Evolutionary conservation across 768 basidiomycete genomes (phyloP).

Genomic region (Lactarius hatsudake): DNA sequence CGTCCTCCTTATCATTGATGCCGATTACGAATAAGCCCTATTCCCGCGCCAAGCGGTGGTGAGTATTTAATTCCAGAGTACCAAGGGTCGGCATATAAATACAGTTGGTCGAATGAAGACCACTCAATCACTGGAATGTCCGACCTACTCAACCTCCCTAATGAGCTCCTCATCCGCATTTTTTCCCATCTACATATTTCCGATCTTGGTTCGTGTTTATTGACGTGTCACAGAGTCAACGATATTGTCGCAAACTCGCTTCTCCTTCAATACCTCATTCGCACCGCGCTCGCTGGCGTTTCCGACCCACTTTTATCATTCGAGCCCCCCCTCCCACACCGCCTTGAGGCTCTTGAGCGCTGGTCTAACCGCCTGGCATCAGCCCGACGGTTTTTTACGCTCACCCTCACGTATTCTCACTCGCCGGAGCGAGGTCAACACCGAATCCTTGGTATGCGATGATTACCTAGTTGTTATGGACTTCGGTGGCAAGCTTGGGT

Average conservation of each 20-base stretch:
- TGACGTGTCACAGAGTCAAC: neutral
- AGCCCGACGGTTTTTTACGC: neutral
- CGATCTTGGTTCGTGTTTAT: slow-evolving; percentile 4
- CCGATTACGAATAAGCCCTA: neutral
- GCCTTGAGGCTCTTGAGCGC: neutral
- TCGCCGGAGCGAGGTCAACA: neutral
- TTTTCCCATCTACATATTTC: neutral
- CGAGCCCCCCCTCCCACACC: neutral
- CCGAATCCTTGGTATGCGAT: neutral
- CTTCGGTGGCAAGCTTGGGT: neutral
- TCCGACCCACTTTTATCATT: neutral
- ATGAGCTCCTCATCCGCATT: slow-evolving; percentile 9
- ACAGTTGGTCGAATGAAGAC: neutral
- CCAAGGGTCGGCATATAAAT: neutral
- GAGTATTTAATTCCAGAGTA: neutral
- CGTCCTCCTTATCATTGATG: neutral
- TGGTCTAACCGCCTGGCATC: slow-evolving; percentile 6
- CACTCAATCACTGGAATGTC: neutral
- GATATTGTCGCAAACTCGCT: neutral
- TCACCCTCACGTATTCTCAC: neutral
- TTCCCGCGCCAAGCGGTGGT: neutral
- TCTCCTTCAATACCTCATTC: slow-evolving; percentile 13
- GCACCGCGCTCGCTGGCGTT: neutral
- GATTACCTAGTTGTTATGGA: slow-evolving; percentile 13
- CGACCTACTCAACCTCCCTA: slow-evolving; percentile 5